These are phyloP conservation scores for Talaromyces atroroseus DNA, from an alignment of 2,329 filamentous ascomycete species.

Conservation along the genomic window DNA sequence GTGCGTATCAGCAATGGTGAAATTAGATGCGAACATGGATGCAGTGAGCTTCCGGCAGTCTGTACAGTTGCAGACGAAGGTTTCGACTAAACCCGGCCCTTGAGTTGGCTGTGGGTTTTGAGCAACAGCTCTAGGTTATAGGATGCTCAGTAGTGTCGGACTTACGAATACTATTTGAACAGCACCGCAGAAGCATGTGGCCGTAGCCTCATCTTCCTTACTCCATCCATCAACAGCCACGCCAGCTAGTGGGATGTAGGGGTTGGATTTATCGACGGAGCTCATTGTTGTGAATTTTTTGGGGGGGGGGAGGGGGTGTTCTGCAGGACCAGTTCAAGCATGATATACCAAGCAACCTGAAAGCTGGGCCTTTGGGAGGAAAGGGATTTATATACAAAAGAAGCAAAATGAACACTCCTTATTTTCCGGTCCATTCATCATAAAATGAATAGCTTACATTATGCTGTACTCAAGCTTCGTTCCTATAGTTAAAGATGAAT, in stretches of 20 bases:
- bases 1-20: conserved; percentile 44
- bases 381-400: neutral
- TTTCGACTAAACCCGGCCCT: conserved; percentile 32
- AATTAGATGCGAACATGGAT: conserved; percentile 58
- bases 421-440: neutral
- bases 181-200: conserved; percentile 11
- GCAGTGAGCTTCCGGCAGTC: conserved; percentile 61
- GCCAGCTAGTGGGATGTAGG: neutral
- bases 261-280: neutral
- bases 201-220: neutral
- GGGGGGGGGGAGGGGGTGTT: too few species aligned
- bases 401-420: neutral
- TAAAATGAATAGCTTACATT: neutral
- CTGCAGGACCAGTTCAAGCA: neutral
- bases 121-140: neutral
- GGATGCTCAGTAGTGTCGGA: neutral
- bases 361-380: neutral
- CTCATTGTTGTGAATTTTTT: neutral
- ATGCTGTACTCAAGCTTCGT: neutral
- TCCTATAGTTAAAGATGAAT: neutral
- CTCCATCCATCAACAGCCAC: neutral
- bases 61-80: conserved; percentile 56
- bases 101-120: conserved; percentile 1
- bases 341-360: neutral
- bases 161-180: conserved; percentile 10